Percentiles rank a stretch among this genome's conserved stretches.
Evolutionary conservation across 2,329 filamentous ascomycete species (phyloP).

Genomic region (Blumeriella jaapii): DNA sequence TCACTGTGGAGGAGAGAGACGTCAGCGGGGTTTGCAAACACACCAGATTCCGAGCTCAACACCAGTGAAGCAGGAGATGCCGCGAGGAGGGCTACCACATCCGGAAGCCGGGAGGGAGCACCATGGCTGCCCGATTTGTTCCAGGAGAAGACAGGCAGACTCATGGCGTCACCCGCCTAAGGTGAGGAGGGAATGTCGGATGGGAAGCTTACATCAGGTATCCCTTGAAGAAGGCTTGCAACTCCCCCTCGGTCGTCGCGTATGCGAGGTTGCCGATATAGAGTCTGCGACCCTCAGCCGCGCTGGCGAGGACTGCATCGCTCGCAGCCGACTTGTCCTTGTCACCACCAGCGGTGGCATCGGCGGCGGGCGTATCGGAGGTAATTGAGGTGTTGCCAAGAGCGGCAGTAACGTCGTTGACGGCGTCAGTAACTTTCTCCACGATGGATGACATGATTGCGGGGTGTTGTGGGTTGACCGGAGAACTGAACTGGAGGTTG

Average conservation of each 20-base stretch:
- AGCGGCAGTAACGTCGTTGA: slow-evolving; percentile 65
- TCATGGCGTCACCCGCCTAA: neutral
- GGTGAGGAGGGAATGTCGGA: neutral
- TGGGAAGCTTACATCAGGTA: slow-evolving; percentile 82
- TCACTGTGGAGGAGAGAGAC: slow-evolving; percentile 48
- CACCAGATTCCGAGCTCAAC: neutral
- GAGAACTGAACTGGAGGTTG: slow-evolving; percentile 44
- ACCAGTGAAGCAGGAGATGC: no score
- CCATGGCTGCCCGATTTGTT: neutral
- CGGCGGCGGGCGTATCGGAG: slow-evolving; percentile 39
- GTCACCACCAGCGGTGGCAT: slow-evolving; percentile 34
- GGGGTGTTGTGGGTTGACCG: slow-evolving; percentile 32
- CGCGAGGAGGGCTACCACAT: no score
- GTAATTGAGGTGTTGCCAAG: slow-evolving; percentile 55
- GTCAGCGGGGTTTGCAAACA: slow-evolving; percentile 26
- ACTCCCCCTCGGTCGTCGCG: slow-evolving; percentile 99
- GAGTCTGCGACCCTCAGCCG: slow-evolving; percentile 95
- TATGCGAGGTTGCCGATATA: slow-evolving; percentile 99
- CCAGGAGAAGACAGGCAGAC: neutral
- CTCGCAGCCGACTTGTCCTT: slow-evolving; percentile 36
- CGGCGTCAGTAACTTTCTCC: slow-evolving; percentile 56
- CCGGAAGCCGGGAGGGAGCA: no score
- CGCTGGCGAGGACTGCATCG: slow-evolving; percentile 90
- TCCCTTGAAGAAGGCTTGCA: slow-evolving; percentile 99
- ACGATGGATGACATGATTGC: slow-evolving; percentile 73